These are phyloP conservation scores for Pezizomycotina sp. DNA, from an alignment of 2,329 filamentous ascomycete genomes.

Conservation along the genomic window DNA sequence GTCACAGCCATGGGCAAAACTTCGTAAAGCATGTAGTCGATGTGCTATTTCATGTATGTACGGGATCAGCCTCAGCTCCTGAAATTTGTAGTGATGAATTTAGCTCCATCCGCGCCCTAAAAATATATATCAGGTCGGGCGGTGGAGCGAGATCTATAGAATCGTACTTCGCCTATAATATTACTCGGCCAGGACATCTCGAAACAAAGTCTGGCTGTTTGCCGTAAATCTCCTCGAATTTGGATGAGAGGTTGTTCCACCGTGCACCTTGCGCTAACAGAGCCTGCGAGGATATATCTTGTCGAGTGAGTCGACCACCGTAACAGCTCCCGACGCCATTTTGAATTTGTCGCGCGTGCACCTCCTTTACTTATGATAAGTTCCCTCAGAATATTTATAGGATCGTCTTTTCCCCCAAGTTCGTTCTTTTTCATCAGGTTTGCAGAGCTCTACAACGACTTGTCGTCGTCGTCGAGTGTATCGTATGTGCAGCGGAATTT, in stretches of 20 bases:
- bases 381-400: no score
- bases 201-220: conserved; percentile 62
- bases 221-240: conserved; percentile 56
- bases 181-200: conserved; percentile 90
- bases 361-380: no score
- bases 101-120: neutral
- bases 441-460: no score
- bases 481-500: no score
- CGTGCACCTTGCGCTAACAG: conserved; percentile 49
- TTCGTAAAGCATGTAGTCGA: conserved; percentile 94
- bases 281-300: conserved; percentile 71
- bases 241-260: conserved; percentile 57
- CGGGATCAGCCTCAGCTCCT: neutral
- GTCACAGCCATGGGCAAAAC: conserved; percentile 92
- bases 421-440: no score
- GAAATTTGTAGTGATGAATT: conserved; percentile 1
- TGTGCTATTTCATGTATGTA: conserved; percentile 53
- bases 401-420: no score
- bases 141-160: neutral
- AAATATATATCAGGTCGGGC: neutral
- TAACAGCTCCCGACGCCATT: conserved; percentile 36
- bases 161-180: conserved; percentile 64
- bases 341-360: neutral
- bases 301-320: conserved; percentile 54
- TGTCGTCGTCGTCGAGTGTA: no score